Percentiles rank a stretch among this genome's conserved stretches.
phyloP scores from a whole-genome alignment of 1,284 basidiomycete species.

The Cutaneotrichosporon spelunceum region DNA sequence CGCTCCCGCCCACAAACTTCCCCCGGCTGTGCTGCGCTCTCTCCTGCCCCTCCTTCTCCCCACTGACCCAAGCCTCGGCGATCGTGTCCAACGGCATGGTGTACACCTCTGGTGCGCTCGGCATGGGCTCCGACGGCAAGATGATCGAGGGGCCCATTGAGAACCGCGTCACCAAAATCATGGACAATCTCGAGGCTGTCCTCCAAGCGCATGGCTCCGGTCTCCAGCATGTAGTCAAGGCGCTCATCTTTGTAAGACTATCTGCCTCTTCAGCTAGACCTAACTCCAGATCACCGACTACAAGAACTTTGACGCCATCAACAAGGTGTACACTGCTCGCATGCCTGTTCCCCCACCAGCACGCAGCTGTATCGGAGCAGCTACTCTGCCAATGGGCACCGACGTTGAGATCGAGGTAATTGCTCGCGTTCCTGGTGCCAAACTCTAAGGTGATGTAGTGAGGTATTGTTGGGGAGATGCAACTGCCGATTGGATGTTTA shows the following conservation, averaged over 20 bases:
- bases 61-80: conserved; percentile 39
- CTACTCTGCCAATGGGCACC: conserved; percentile 58
- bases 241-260: conserved; percentile 59
- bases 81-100: conserved; percentile 55
- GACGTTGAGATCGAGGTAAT: conserved; percentile 64
- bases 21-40: no score
- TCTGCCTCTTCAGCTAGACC: background rate
- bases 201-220: conserved; percentile 62
- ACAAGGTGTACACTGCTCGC: conserved; percentile 29
- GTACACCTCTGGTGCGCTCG: conserved; percentile 63
- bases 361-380: conserved; percentile 63
- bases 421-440: conserved; percentile 45
- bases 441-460: conserved; percentile 18
- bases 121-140: conserved; percentile 56
- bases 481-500: background rate
- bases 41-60: background rate
- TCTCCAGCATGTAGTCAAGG: conserved; percentile 62
- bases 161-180: conserved; percentile 57
- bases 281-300: conserved; percentile 36
- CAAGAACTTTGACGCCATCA: conserved; percentile 33
- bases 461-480: background rate
- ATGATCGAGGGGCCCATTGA: conserved; percentile 59
- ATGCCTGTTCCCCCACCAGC: conserved; percentile 56
- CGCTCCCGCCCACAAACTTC: no score
- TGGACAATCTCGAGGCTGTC: conserved; percentile 61